phyloP scores from a whole-genome alignment of 1,284 basidiomycete genomes.

The Heliocybe sulcata region DNA sequence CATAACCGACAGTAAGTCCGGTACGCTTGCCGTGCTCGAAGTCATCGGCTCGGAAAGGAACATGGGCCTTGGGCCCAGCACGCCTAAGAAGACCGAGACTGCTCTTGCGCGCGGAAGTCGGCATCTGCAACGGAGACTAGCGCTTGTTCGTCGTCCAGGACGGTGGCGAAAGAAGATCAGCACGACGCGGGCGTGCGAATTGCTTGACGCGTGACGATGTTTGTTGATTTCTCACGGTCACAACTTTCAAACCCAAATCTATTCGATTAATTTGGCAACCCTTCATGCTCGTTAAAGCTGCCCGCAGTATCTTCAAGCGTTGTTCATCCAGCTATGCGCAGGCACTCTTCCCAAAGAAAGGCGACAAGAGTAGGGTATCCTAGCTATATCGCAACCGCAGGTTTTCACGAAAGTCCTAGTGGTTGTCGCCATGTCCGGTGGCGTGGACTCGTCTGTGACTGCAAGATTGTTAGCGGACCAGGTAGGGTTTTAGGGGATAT shows the following conservation, averaged over 20 bases:
- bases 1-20: conserved; percentile 56
- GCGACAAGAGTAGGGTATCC: conserved; percentile 40
- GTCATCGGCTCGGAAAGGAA: conserved; percentile 71
- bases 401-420: conserved; percentile 37
- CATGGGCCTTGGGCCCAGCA: conserved; percentile 45
- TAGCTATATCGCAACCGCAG: not conserved
- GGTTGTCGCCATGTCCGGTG: conserved; percentile 91
- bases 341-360: conserved; percentile 28
- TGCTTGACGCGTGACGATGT: not conserved
- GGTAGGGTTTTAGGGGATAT: conserved; percentile 26
- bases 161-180: not conserved
- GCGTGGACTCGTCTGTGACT: conserved; percentile 89
- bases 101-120: conserved; percentile 27
- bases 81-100: conserved; percentile 22
- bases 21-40: conserved; percentile 71
- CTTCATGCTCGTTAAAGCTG: not conserved
- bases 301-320: not conserved
- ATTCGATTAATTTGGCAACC: too few relatives aligned
- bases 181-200: not conserved
- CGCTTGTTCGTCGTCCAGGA: not conserved
- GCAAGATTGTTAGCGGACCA: conserved; percentile 68
- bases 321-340: not conserved
- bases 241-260: too few relatives aligned
- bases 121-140: conserved; percentile 15
- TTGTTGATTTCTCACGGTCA: not conserved